Evolutionary conservation across 225 moss, liverwort and hornwort species (phyloP).

Genomic region (Takakia lepidozioides): DNA sequence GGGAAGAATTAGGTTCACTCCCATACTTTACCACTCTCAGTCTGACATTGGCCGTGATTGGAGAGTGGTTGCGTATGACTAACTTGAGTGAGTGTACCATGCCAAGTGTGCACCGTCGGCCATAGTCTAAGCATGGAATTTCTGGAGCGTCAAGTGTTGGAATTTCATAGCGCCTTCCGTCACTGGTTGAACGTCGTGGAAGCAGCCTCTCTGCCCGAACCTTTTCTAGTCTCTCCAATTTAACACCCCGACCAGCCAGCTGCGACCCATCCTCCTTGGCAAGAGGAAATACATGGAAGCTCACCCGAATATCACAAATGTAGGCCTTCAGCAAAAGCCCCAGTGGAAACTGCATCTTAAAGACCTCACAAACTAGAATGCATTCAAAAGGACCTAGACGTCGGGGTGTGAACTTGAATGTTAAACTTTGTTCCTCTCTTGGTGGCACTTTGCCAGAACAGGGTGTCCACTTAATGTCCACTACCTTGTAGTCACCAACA

Average conservation of each 20-base stretch:
- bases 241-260: slow-evolving; percentile 21
- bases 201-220: slow-evolving; percentile 9
- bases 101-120: slow-evolving; percentile 45
- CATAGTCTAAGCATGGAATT: slow-evolving; percentile 79
- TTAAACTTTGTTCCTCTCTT: slow-evolving; percentile 30
- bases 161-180: background rate
- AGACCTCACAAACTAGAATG: slow-evolving; percentile 72
- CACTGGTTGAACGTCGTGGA: slow-evolving; percentile 2
- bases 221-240: slow-evolving; percentile 31
- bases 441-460: slow-evolving; percentile 65
- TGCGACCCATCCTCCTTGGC: slow-evolving; percentile 51
- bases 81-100: slow-evolving; percentile 71
- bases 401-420: slow-evolving; percentile 59
- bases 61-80: slow-evolving; percentile 59
- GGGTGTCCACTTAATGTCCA: slow-evolving; percentile 52
- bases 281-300: slow-evolving; percentile 56
- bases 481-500: slow-evolving; percentile 46
- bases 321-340: slow-evolving; percentile 61
- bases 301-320: slow-evolving; percentile 62
- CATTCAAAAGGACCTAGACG: slow-evolving; percentile 63
- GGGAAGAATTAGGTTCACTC: slow-evolving; percentile 54
- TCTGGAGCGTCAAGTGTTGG: slow-evolving; percentile 29
- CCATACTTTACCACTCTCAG: slow-evolving; percentile 37
- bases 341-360: slow-evolving; percentile 75
- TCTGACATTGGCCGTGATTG: slow-evolving; percentile 48